These are phyloP conservation scores for Citrullus colocynthis DNA, from an alignment of 306 rosid genomes.

Conservation along the genomic window DNA sequence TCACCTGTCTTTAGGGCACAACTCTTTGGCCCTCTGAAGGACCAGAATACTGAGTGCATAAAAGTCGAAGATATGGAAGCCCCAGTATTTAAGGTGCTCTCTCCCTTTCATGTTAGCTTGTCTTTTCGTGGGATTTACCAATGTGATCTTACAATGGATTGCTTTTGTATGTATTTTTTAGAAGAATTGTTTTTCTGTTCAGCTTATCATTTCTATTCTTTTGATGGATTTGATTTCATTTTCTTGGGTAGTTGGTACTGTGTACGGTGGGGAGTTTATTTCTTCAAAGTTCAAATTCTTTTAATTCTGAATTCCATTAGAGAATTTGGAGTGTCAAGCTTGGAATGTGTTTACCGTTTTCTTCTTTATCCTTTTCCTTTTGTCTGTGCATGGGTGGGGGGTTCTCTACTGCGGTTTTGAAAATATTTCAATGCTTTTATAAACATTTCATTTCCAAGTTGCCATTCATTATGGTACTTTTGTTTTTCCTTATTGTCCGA, in stretches of 20 bases:
- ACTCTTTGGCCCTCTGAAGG: constrained; percentile 34
- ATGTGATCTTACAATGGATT: not conserved
- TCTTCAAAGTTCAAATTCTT: not conserved
- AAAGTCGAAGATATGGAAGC: constrained; percentile 73
- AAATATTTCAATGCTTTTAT: not conserved
- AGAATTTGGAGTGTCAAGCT: not conserved
- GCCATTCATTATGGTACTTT: not conserved
- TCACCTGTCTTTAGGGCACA: constrained; percentile 86
- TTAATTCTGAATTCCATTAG: not conserved
- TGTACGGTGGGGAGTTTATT: not conserved
- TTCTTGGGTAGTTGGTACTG: not conserved
- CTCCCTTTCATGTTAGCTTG: not conserved
- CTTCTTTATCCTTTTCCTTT: too few species aligned
- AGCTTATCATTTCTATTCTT: not conserved
- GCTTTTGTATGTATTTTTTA: not conserved
- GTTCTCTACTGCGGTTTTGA: not conserved
- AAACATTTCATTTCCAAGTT: not conserved
- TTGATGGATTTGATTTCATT: not conserved
- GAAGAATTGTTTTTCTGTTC: not conserved
- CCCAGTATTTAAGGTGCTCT: constrained; percentile 69
- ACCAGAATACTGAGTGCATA: constrained; percentile 37
- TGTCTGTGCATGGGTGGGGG: too few species aligned
- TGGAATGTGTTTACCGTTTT: not conserved
- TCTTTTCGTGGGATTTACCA: not conserved
- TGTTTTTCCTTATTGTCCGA: not conserved